phyloP scores from a whole-genome alignment of 306 rosid genomes.

The Cicer chorassanicum region DNA sequence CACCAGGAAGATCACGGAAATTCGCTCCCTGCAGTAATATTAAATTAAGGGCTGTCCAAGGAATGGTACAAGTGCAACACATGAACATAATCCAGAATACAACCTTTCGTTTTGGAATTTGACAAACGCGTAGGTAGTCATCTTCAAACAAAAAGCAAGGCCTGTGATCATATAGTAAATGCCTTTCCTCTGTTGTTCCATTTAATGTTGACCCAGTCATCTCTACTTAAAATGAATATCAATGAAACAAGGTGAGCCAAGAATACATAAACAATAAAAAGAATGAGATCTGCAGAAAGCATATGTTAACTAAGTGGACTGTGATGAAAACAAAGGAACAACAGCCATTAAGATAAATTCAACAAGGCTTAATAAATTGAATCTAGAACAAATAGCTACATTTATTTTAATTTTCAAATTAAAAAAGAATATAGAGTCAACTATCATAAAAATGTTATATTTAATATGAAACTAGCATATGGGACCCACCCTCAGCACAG shows the following conservation, averaged over 20 bases:
- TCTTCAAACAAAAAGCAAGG: slow-evolving; percentile 60
- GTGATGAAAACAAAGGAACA: slow-evolving; percentile 2
- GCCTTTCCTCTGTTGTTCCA: slow-evolving; percentile 34
- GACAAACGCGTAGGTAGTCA: slow-evolving; percentile 78
- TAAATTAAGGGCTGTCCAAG: slow-evolving; percentile 32
- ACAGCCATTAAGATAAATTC: slow-evolving; percentile 26
- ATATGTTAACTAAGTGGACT: slow-evolving; percentile 15
- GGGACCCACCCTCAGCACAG: not conserved
- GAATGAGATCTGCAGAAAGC: slow-evolving; percentile 13
- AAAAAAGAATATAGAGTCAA: slow-evolving; percentile 35
- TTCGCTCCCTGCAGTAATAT: slow-evolving; percentile 77
- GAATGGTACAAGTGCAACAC: slow-evolving; percentile 35
- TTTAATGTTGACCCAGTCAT: slow-evolving; percentile 64
- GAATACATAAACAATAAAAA: slow-evolving; percentile 16
- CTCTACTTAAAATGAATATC: slow-evolving; percentile 55
- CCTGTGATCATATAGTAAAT: slow-evolving; percentile 73
- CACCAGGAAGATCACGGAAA: slow-evolving; percentile 92
- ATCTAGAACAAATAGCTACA: slow-evolving; percentile 2
- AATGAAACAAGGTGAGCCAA: slow-evolving; percentile 27
- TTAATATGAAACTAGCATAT: slow-evolving; percentile 8
- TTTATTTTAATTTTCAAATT: slow-evolving; percentile 3
- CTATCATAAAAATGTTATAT: not conserved
- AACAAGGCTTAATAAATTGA: slow-evolving; percentile 25
- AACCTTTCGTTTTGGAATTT: slow-evolving; percentile 91
- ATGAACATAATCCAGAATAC: slow-evolving; percentile 36